These are phyloP conservation scores for Colletotrichum salicis DNA, from an alignment of 2,329 filamentous ascomycete species.

Conservation along the genomic window DNA sequence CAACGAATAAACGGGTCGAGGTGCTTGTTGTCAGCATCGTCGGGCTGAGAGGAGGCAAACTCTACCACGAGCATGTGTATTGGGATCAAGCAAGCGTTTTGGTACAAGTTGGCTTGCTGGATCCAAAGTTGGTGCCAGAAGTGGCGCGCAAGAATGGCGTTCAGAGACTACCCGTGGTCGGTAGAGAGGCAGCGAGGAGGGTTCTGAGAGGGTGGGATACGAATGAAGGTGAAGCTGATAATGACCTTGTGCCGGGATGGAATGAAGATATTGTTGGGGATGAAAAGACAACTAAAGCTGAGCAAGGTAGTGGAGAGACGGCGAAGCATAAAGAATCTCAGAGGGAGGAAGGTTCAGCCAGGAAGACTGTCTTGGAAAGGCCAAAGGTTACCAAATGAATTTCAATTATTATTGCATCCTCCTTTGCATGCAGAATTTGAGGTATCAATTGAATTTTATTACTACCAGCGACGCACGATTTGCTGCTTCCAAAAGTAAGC, in stretches of 20 bases:
- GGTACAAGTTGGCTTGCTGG: slow-evolving; percentile 67
- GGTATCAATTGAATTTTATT: no score
- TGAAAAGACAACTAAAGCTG: background rate
- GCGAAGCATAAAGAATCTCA: no score
- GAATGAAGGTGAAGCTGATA: slow-evolving; percentile 56
- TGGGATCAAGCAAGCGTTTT: slow-evolving; percentile 73
- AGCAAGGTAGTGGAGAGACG: no score
- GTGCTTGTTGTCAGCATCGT: slow-evolving; percentile 70
- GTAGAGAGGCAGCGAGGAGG: slow-evolving; percentile 50
- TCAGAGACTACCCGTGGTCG: slow-evolving; percentile 51
- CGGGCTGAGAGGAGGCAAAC: slow-evolving; percentile 66
- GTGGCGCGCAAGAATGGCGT: slow-evolving; percentile 48
- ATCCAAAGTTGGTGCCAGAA: slow-evolving; percentile 50
- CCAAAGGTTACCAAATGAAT: no score
- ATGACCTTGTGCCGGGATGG: slow-evolving; percentile 52
- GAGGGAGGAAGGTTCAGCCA: no score
- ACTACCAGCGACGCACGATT: no score
- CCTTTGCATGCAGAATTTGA: no score
- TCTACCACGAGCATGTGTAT: slow-evolving; percentile 72
- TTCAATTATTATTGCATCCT: no score
- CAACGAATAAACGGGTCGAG: slow-evolving; percentile 62
- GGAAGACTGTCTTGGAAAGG: no score
- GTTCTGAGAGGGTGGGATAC: slow-evolving; percentile 47
- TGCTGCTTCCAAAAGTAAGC: no score
- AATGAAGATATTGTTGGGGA: slow-evolving; percentile 36